Base-by-base conservation (phyloP, 192 early-diverging fungal species). In the Coemansia sp. region DNA sequence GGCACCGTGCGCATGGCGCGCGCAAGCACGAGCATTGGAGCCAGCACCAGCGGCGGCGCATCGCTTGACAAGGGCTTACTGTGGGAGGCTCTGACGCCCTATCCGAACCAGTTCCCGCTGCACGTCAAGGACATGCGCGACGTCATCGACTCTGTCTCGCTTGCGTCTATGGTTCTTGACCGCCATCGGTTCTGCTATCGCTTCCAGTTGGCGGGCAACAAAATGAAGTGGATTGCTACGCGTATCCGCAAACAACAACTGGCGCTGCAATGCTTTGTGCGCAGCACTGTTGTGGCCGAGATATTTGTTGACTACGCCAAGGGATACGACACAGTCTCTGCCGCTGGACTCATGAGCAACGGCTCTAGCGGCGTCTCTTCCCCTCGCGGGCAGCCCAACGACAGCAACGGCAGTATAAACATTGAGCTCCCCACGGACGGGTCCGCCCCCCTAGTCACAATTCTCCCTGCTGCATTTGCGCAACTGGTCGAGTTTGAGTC, bases 101-200 rank as follows among this genome's bases (percentile, higher is more conserved):
- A 68, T 22, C 79, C 79, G 11, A 82, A 82, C 43, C 73, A 82
- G 70, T 82, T 82, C 45, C 79, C 79, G 17, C 60, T 82, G 35
- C 79, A 82, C 60, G 67, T 82, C 67, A 82, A 82, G 64, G 73
- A 75, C 37, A 47, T 70, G 35, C 79, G 79, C 60, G 68, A 53
- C 2, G 54, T 82, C 17, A 75, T 72, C 10, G 79, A 82, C 57
- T 76, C 69, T 4, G 56, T 71, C 17, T 82, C 79, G 24, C 56
- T 82, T 40, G 63, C 73, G 3, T 82, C 79, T 3, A 67, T 82
- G 65, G 79, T 82, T 31, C 73, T 82, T 9, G 79, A 82, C 64
- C 73, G 79, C 60, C 73, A 82, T 53, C 60, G 67, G 53, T 82
- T 82, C 49, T 82, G 79, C 70, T 82, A 82, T 46, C 73, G 79